phyloP scores from a whole-genome alignment of 352 stramenopile species.

The Phytophthora meadii region DNA sequence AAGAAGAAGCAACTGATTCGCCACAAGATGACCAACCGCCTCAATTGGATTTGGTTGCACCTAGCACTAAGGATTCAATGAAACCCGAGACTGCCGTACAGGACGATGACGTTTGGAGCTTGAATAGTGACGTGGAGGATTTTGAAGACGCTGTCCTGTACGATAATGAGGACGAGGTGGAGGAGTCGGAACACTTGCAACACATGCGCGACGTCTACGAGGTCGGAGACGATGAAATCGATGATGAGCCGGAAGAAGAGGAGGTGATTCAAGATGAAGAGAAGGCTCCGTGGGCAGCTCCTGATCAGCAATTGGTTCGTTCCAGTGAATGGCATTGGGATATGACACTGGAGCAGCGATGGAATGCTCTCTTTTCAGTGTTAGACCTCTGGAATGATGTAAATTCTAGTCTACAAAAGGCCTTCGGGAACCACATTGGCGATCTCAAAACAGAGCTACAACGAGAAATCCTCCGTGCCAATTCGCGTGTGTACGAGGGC shows the following conservation, averaged over 20 bases:
- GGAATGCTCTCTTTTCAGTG: conserved; percentile 43
- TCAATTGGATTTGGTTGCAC: too few relatives aligned
- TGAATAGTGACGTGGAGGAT: conserved; percentile 45
- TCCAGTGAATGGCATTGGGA: conserved; percentile 74
- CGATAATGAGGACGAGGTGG: conserved; percentile 68
- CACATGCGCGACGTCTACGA: conserved; percentile 86
- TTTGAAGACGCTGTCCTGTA: conserved; percentile 47
- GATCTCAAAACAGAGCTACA: conserved; percentile 63
- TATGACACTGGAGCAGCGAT: conserved; percentile 68
- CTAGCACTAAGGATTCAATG: too few relatives aligned
- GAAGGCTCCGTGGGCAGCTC: conserved; percentile 17
- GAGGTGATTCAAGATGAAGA: conserved; percentile 48
- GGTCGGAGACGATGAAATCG: conserved; percentile 50
- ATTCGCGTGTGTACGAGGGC: conserved; percentile 82
- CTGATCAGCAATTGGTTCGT: conserved; percentile 20
- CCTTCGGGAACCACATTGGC: conserved; percentile 35
- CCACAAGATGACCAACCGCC: background rate
- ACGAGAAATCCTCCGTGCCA: conserved; percentile 67
- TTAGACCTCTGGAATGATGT: conserved; percentile 32
- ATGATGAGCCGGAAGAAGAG: conserved; percentile 20
- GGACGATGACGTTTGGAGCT: conserved; percentile 33
- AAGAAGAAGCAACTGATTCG: too few relatives aligned
- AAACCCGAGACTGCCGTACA: too few relatives aligned
- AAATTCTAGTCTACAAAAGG: conserved; percentile 31
- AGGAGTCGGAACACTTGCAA: conserved; percentile 84